These are phyloP conservation scores for Saccharomycopsis amapae DNA, from an alignment of 805 yeast genomes.

Conservation along the genomic window DNA sequence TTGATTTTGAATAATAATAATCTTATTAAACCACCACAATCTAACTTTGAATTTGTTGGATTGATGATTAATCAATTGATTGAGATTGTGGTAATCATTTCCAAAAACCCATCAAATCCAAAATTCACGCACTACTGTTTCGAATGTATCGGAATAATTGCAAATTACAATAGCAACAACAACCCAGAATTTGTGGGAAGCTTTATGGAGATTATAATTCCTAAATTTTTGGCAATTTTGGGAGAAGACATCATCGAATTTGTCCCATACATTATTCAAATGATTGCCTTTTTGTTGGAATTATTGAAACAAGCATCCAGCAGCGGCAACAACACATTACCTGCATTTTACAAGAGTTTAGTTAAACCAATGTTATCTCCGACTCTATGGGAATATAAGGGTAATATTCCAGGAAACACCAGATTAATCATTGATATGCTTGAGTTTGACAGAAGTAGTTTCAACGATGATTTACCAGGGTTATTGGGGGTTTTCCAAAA, in stretches of 20 bases:
- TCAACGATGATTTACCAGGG: conserved; percentile 52
- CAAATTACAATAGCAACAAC: conserved; percentile 41
- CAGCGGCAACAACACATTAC: conserved; percentile 34
- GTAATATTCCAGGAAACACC: conserved; percentile 89
- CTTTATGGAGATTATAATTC: conserved; percentile 51
- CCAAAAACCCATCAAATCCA: conserved; percentile 93
- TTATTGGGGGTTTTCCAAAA: conserved; percentile 95
- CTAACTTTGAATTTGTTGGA: conserved; percentile 28
- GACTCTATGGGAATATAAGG: conserved; percentile 86
- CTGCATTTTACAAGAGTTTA: conserved; percentile 56
- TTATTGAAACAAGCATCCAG: conserved; percentile 35
- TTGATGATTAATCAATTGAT: conserved; percentile 53
- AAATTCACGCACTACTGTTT: conserved; percentile 84
- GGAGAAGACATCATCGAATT: conserved; percentile 89
- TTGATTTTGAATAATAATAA: conserved; percentile 57
- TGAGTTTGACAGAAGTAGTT: conserved; percentile 30
- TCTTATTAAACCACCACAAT: conserved; percentile 29
- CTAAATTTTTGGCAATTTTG: conserved; percentile 58
- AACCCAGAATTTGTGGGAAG: conserved; percentile 30
- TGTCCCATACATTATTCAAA: conserved; percentile 86
- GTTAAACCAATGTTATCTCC: conserved; percentile 83
- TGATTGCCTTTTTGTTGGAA: conserved; percentile 74
- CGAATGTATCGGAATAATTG: conserved; percentile 75
- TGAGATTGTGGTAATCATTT: conserved; percentile 58
- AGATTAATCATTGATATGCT: conserved; percentile 67